Evolutionary conservation across 1,284 basidiomycete species (phyloP).

Genomic region (Irpex rosettiformis): DNA sequence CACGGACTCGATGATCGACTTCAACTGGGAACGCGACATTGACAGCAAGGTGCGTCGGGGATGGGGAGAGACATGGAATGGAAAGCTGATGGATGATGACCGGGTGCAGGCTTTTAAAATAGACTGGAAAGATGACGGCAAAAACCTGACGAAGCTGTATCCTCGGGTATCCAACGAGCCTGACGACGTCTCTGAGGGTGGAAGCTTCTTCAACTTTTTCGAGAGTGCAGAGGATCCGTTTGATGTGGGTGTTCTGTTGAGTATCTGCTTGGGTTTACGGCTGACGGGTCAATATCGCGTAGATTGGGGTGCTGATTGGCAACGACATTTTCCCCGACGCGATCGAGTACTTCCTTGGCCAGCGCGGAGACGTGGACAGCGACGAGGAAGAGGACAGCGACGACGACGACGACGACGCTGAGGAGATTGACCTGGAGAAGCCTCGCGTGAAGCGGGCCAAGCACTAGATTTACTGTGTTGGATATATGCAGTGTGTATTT

Average conservation of each 20-base stretch:
- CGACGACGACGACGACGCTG: constrained; percentile 66
- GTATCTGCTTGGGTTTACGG: constrained; percentile 6
- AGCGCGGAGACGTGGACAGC: constrained; percentile 50
- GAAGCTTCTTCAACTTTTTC: constrained; percentile 89
- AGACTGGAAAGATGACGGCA: constrained; percentile 77
- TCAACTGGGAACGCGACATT: constrained; percentile 74
- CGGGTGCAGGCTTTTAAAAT: constrained; percentile 68
- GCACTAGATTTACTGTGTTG: constrained; percentile 33
- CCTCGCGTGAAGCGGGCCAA: constrained; percentile 53
- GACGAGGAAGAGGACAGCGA: constrained; percentile 65
- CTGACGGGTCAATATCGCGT: constrained; percentile 18
- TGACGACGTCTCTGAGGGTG: constrained; percentile 61
- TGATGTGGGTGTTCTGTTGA: constrained; percentile 50
- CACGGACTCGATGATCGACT: constrained; percentile 70
- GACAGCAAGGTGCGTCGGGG: constrained; percentile 49
- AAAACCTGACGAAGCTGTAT: constrained; percentile 74
- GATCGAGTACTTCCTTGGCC: constrained; percentile 74
- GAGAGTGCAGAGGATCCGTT: constrained; percentile 60
- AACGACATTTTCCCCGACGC: constrained; percentile 77
- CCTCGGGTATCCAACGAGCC: constrained; percentile 61
- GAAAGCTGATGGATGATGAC: constrained; percentile 4
- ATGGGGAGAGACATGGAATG: background rate
- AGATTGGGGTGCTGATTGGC: constrained; percentile 70
- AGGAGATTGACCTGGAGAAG: constrained; percentile 81
- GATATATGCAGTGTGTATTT: constrained; percentile 7